Evolutionary conservation across 306 rosid species (phyloP).

Genomic region (Trifolium pratense): DNA sequence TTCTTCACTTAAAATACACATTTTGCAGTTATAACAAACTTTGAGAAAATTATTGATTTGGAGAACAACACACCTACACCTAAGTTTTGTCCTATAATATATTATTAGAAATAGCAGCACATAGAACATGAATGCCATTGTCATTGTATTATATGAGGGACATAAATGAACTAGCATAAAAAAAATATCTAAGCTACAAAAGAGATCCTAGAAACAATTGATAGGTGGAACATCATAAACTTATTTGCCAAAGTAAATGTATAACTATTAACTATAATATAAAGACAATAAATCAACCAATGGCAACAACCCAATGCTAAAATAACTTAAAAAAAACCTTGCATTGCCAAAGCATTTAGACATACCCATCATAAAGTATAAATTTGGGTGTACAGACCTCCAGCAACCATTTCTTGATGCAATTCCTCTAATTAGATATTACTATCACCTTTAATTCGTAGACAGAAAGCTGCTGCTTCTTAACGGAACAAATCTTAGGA

Average conservation of each 20-base stretch:
- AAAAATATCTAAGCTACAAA: neutral
- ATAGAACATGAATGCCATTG: neutral
- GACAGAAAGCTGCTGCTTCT: neutral
- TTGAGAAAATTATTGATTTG: no score
- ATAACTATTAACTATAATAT: slow-evolving; percentile 11
- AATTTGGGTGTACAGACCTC: neutral
- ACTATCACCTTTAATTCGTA: neutral
- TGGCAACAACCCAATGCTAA: neutral
- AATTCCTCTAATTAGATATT: slow-evolving; percentile 17
- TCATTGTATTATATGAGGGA: slow-evolving; percentile 5
- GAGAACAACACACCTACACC: no score
- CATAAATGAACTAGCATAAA: neutral
- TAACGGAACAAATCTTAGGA: slow-evolving; percentile 20
- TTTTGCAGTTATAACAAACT: no score
- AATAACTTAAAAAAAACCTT: neutral
- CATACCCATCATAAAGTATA: neutral
- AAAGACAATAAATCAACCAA: slow-evolving; percentile 9
- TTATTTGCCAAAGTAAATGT: neutral
- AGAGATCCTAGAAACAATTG: neutral
- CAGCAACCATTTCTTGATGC: slow-evolving; percentile 33
- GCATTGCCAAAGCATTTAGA: slow-evolving; percentile 21
- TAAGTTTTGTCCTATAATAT: neutral
- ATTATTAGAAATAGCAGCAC: neutral
- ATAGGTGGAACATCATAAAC: neutral
- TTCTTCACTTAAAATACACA: no score